Base-by-base conservation (phyloP, 768 basidiomycete species). In the Daedaleopsis sinensis region DNA sequence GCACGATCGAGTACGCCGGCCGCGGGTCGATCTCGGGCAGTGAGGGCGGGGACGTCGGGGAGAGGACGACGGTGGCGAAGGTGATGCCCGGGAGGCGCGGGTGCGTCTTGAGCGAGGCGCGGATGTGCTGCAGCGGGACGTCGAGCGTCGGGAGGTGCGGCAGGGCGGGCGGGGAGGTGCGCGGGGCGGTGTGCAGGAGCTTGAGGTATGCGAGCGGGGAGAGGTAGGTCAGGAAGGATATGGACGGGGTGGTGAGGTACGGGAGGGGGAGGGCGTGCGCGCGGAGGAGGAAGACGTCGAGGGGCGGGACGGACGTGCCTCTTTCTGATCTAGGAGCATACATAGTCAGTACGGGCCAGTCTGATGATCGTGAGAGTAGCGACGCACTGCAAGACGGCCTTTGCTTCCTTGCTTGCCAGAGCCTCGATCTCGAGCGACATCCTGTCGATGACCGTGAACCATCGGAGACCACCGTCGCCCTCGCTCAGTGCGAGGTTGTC, bases 271-370 rank as follows among this genome's bases (percentile, higher is more conserved):
- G 76, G 0, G 84, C 78, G 70, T 90, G 88, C 13, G 80, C 80
- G 1, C 88, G 86, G 52, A 83, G 72, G 27, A 94, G 79, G 71
- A 85, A 84, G 21, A 91, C 84, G 71, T 94, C 92, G 24, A 94
- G 79, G 32, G 92, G 85, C 15, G 54, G 21, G 0, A 82, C 80
- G 19, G 67, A 74, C 27, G 67, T 60, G 23, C 76, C 68, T 21
- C 71, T 71, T 27, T 67, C 62, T 23, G 51, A 44, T 39, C 54
- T 62, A 32, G 27, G 24, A n/a, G n/a, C n/a, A 32, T 56, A 5
- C 21, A 9, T n/a, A 11, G 15, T 23, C 10, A 49, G 53, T 10
- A 15, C 9, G 15, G 42, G 12, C 8, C 18, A 46, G n/a, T 19
- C 44, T 10, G n/a, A 35, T 5, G n/a, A 12, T 52, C 3, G 15